Evolutionary conservation across 2,329 filamentous ascomycete genomes (phyloP).

Genomic region (Talaromyces sp.): DNA sequence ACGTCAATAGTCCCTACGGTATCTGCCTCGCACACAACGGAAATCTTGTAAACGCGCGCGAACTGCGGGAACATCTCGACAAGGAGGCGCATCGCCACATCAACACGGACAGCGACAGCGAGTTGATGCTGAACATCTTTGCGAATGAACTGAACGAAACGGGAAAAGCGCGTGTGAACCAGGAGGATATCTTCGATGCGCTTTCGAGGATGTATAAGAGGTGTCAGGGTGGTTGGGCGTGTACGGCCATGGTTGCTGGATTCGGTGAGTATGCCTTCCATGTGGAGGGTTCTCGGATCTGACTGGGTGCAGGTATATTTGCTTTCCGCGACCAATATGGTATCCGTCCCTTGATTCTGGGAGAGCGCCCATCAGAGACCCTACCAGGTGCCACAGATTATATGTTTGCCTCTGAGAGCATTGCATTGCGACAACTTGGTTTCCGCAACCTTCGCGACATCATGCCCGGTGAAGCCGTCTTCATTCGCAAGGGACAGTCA

Average conservation of each 20-base stretch:
- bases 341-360: constrained; percentile 78
- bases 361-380: constrained; percentile 66
- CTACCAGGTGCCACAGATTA: constrained; percentile 67
- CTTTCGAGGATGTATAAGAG: constrained; percentile 68
- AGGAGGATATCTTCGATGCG: constrained; percentile 71
- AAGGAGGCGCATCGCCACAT: constrained; percentile 77
- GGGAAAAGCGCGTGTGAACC: constrained; percentile 75
- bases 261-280: constrained; percentile 21
- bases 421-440: constrained; percentile 76
- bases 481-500: constrained; percentile 71
- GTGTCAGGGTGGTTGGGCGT: constrained; percentile 74
- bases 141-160: constrained; percentile 77
- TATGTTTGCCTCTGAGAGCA: constrained; percentile 86
- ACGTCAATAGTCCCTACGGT: constrained; percentile 82
- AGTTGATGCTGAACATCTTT: constrained; percentile 85
- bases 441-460: constrained; percentile 75
- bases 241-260: constrained; percentile 76
- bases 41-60: constrained; percentile 76
- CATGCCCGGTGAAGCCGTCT: constrained; percentile 77
- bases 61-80: constrained; percentile 69
- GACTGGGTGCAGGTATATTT: constrained; percentile 54
- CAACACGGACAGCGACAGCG: constrained; percentile 86
- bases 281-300: not conserved
- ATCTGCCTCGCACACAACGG: constrained; percentile 82
- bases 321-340: constrained; percentile 77